These are phyloP conservation scores for Voacanga thouarsii DNA, from an alignment of 257 asterid species.

Conservation along the genomic window DNA sequence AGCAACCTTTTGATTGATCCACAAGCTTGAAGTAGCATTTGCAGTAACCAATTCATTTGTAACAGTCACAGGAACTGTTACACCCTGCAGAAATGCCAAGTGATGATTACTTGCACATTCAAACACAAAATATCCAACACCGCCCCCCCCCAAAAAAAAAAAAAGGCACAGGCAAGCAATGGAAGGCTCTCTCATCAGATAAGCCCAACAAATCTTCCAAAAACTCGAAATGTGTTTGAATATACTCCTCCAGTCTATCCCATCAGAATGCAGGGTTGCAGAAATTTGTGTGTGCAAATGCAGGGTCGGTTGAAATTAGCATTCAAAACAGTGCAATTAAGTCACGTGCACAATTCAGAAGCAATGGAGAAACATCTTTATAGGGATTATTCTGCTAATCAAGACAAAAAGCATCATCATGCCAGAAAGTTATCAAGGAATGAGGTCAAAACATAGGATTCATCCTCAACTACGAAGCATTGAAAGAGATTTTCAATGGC, in stretches of 20 bases:
- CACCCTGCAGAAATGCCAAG: constrained; percentile 23
- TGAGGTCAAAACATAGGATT: no score
- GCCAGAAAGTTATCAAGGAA: no score
- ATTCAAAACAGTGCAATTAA: not conserved
- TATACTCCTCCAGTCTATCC: not conserved
- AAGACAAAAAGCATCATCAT: no score
- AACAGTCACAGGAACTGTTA: constrained; percentile 11
- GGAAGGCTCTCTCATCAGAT: not conserved
- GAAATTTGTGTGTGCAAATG: not conserved
- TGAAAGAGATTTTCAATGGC: no score
- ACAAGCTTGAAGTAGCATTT: constrained; percentile 8
- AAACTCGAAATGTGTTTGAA: not conserved
- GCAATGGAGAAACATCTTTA: not conserved
- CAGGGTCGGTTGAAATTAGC: not conserved
- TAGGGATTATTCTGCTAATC: no score
- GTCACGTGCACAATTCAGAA: no score
- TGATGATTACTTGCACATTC: not conserved
- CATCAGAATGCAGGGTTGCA: not conserved
- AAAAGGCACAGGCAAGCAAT: not conserved
- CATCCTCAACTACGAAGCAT: no score
- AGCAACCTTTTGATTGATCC: not conserved
- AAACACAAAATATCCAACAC: constrained; percentile 4
- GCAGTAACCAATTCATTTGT: constrained; percentile 11
- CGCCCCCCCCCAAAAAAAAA: no score
- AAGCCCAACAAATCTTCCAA: not conserved